Percentiles rank a stretch among this genome's conserved stretches.
Conservation (phyloP, 1,139 yeast species). For the Pichia sp. region DNA sequence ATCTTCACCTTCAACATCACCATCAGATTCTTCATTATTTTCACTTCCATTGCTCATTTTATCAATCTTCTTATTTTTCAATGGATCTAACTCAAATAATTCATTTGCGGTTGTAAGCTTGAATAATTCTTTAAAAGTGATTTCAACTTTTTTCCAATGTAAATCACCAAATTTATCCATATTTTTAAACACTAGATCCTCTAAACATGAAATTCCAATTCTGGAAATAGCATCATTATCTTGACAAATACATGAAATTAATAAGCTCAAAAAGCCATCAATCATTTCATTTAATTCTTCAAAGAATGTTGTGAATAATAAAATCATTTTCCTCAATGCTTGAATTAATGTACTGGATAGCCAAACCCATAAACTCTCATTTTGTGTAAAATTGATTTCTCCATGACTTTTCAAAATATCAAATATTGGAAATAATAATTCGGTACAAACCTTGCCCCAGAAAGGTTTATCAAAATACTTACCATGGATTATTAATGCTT, state of each 20-base stretch:
- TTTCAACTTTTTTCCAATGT: constrained; percentile 74
- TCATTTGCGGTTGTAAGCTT: constrained; percentile 81
- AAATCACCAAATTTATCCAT: constrained; percentile 50
- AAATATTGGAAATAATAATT: constrained; percentile 85
- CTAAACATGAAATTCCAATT: constrained; percentile 85
- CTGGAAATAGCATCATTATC: constrained; percentile 95
- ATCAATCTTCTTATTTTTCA: constrained; percentile 27
- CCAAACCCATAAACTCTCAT: constrained; percentile 89
- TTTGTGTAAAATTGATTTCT: constrained; percentile 58
- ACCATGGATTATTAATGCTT: constrained; percentile 74
- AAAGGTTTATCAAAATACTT: constrained; percentile 62
- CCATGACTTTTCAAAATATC: constrained; percentile 71
- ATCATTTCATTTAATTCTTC: constrained; percentile 65
- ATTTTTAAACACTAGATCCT: constrained; percentile 70
- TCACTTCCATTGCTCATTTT: constrained; percentile 17
- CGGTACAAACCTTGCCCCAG: constrained; percentile 77
- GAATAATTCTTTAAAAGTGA: constrained; percentile 62
- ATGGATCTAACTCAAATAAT: constrained; percentile 66
- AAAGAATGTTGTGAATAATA: constrained; percentile 75
- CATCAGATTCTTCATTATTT: constrained; percentile 24
- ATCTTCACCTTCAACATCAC: constrained; percentile 31
- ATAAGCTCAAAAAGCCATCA: constrained; percentile 67
- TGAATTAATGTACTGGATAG: constrained; percentile 92
- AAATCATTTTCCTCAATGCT: constrained; percentile 84
- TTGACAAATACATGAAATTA: constrained; percentile 88